Evolutionary conservation across 441 rosid genomes (phyloP), one percentile per base, ranked within the genome.

Genomic region (Mallotus japonicus): DNA sequence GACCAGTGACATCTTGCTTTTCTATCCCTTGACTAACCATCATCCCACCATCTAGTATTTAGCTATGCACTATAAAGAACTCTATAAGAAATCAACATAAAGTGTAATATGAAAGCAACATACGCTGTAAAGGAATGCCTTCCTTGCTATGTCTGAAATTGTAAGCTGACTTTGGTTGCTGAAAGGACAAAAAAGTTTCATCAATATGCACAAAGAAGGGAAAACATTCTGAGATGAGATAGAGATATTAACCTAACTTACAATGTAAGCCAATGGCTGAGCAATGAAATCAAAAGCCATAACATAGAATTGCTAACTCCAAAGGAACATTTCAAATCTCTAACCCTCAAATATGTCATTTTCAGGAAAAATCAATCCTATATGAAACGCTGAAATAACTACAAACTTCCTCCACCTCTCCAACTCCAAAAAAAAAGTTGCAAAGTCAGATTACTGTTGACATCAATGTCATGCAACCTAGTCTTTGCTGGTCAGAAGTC

Each of bases 71-170:
- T 37, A 37, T 37, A 37, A 37, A 37, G 6, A 4, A 37, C 40
- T 37, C 40, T 37, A 72, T 3, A 37, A 10, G 64, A 57, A 55
- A 61, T 57, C 8, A 56, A 28, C 6, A 6, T 15, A 19, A 75
- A 15, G 9, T 47, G 17, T 16, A 22, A 59, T 40, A 76, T 49
- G 78, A 75, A 77, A 73, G 73, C 65, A 77, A 67, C 97, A 75
- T 92, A 96, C 99, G 79, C 98, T 93, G 81, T 90, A 87, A 58
- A 96, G 92, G 80, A 96, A 92, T 16, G 99, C 98, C 86, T 89
- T 96, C 87, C 99, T 85, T 75, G 99, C 98, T 79, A 96, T 86
- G 83, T 96, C 99, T 62, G 97, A 81, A 74, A 92, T 93, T 76
- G 97, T 92, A 71, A 92, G 88, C 74, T 93, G 95, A 80, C 76